Evolutionary conservation across 1,139 yeast species (phyloP).

Genomic region (Saccharomyces hybrid): DNA sequence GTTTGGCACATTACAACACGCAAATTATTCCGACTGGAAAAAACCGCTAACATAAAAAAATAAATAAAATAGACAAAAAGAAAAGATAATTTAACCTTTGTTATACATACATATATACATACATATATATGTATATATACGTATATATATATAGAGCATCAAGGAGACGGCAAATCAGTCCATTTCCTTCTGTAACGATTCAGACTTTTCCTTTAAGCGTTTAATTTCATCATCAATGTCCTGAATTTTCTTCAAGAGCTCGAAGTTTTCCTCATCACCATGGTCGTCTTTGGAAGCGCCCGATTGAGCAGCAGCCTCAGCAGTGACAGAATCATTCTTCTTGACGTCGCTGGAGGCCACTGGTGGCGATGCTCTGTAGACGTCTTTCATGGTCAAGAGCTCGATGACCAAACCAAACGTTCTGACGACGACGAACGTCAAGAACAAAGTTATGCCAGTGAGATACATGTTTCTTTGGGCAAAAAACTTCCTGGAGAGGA

Average conservation of each 20-base stretch:
- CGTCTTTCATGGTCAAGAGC: constrained; percentile 56
- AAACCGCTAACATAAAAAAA: no score
- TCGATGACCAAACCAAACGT: constrained; percentile 81
- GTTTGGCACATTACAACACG: no score
- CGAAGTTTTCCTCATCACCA: constrained; percentile 37
- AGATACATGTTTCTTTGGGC: constrained; percentile 96
- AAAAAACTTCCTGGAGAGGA: constrained; percentile 68
- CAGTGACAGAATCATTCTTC: constrained; percentile 19
- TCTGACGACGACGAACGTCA: constrained; percentile 77
- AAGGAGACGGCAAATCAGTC: constrained; percentile 1
- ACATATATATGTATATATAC: neutral
- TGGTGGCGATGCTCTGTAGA: constrained; percentile 22
- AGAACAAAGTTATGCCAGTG: constrained; percentile 89
- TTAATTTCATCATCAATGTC: constrained; percentile 58
- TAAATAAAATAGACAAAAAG: no score
- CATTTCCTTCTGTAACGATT: constrained; percentile 50
- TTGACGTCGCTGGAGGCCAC: constrained; percentile 17
- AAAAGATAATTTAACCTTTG: neutral
- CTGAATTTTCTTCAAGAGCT: constrained; percentile 48
- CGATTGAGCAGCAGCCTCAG: constrained; percentile 26
- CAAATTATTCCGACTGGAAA: no score
- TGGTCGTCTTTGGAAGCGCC: constrained; percentile 22
- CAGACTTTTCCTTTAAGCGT: constrained; percentile 65
- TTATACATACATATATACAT: no score
- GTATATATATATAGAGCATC: neutral